Conservation (phyloP, 2,329 filamentous ascomycete genomes). For the Aspergillus ruber region DNA sequence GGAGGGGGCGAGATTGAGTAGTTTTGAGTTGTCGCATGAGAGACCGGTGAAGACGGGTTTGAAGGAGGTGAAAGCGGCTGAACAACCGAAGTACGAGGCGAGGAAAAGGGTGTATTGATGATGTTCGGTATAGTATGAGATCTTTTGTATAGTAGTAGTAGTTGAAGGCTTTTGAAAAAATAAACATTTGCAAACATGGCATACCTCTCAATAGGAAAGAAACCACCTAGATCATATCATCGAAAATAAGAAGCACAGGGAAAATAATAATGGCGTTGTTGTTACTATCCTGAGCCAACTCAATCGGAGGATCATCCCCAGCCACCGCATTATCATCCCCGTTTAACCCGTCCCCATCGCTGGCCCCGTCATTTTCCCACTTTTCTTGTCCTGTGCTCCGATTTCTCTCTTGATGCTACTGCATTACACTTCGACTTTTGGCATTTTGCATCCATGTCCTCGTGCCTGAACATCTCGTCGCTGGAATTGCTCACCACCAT, state of each 20-base stretch:
- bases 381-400: neutral
- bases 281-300: neutral
- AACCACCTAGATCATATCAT: neutral
- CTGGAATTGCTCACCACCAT: neutral
- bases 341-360: neutral
- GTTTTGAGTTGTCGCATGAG: constrained; percentile 46
- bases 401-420: neutral
- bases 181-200: too few relatives aligned
- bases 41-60: constrained; percentile 48
- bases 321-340: constrained; percentile 5
- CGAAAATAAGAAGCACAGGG: neutral
- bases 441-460: too few relatives aligned
- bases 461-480: too few relatives aligned
- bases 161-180: too few relatives aligned
- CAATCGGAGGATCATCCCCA: constrained; percentile 3
- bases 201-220: too few relatives aligned
- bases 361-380: neutral
- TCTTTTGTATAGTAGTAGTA: neutral
- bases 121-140: neutral
- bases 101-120: constrained; percentile 45
- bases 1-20: constrained; percentile 51
- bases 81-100: constrained; percentile 41
- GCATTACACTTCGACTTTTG: neutral
- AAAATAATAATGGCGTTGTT: neutral
- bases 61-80: constrained; percentile 39